phyloP scores from a whole-genome alignment of 192 early-diverging fungal genomes.

The Pilobolus umbonatus region DNA sequence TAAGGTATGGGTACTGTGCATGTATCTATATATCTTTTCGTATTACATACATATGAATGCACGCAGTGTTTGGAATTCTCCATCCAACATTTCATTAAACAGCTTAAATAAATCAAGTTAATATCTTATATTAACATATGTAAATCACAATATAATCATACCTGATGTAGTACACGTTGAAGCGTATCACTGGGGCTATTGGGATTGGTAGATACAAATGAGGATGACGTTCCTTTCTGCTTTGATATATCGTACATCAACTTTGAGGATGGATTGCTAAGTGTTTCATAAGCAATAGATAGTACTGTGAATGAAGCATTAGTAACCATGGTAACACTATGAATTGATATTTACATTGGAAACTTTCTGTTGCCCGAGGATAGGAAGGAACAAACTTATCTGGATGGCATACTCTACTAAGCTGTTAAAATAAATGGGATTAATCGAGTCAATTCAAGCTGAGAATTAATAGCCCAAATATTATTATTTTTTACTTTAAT shows the following conservation, averaged over 20 bases:
- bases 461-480: neutral
- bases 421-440: constrained; percentile 29
- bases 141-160: constrained; percentile 9
- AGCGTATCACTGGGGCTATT: constrained; percentile 43
- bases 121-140: neutral
- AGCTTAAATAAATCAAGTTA: constrained; percentile 21
- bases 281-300: constrained; percentile 50
- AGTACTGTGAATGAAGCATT: constrained; percentile 28
- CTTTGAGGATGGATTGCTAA: constrained; percentile 45
- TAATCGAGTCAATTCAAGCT: too few species aligned
- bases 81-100: constrained; percentile 57
- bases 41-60: constrained; percentile 51
- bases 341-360: constrained; percentile 40
- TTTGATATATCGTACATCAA: constrained; percentile 52
- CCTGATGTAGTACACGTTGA: constrained; percentile 50
- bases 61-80: constrained; percentile 54
- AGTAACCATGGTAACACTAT: neutral
- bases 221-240: constrained; percentile 10
- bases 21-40: too few species aligned
- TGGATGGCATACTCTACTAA: constrained; percentile 51
- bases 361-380: constrained; percentile 51
- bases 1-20: neutral
- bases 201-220: constrained; percentile 27
- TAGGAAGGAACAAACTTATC: constrained; percentile 53
- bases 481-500: constrained; percentile 28